Evolutionary conservation across 345 rosid genomes (phyloP).

Genomic region (Aegle marmelos): DNA sequence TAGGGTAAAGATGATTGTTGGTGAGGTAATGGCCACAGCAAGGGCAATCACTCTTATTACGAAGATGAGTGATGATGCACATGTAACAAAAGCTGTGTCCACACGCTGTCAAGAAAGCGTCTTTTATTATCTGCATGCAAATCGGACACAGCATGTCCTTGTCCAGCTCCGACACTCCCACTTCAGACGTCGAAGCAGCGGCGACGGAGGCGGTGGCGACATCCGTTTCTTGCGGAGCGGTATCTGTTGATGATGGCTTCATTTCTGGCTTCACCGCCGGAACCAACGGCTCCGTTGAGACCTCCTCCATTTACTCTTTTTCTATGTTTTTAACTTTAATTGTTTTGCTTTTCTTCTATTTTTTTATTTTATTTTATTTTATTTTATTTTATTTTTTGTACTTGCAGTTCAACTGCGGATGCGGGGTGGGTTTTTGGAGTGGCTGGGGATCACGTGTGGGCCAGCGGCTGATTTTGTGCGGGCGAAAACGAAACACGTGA

Average conservation of each 20-base stretch:
- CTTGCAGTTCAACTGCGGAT: not conserved
- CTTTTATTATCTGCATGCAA: slow-evolving; percentile 94
- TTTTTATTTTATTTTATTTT: not conserved
- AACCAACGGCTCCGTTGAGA: slow-evolving; percentile 55
- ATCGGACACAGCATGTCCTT: slow-evolving; percentile 90
- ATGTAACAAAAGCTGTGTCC: slow-evolving; percentile 98
- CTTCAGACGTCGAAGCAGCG: slow-evolving; percentile 13
- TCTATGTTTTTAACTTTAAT: too few relatives aligned
- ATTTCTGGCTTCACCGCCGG: slow-evolving; percentile 58
- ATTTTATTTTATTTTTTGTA: not conserved
- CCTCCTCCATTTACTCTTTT: slow-evolving; percentile 26
- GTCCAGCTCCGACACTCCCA: slow-evolving; percentile 44
- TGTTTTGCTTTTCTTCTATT: not conserved
- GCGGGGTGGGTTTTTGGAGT: not conserved
- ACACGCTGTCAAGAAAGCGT: slow-evolving; percentile 92
- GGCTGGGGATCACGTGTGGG: not conserved
- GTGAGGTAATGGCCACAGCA: slow-evolving; percentile 83
- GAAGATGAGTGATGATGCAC: slow-evolving; percentile 92
- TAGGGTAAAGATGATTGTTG: slow-evolving; percentile 78
- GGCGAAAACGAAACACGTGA: slow-evolving; percentile 5
- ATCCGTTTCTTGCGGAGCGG: slow-evolving; percentile 22
- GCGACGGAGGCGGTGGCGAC: slow-evolving; percentile 22
- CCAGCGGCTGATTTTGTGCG: not conserved
- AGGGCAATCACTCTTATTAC: slow-evolving; percentile 94
- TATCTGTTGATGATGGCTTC: slow-evolving; percentile 19